Evolutionary conservation across 768 basidiomycete genomes (phyloP), one percentile per base, ranked within the genome.

Genomic region (Mrakia frigida): DNA sequence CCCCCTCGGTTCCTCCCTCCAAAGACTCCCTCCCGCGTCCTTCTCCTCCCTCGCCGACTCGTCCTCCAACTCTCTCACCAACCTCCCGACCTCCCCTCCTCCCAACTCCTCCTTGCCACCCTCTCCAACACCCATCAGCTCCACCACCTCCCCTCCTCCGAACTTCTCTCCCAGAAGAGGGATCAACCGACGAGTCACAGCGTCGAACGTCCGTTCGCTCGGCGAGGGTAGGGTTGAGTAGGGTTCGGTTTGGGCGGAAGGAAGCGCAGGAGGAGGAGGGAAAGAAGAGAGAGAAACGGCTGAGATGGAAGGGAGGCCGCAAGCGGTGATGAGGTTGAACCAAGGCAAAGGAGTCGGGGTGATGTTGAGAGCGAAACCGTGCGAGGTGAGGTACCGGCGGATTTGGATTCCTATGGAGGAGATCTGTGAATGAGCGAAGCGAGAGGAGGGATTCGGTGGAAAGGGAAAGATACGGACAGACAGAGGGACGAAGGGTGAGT

Each of bases 371-470:
- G 94, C 89, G 84, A 99, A 97, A 1, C 97, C 97, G 82, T 99
- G 97, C 35, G 90, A 91, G 61, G 97, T 96, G 74, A 99, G 87
- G 61, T 96, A 88, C 81, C 98, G 95, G 74, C 94, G 90, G 73
- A 98, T 90, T 83, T 98, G 94, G 72, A 99, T 93, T 61, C 97
- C 97, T 72, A 99, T 96, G 81, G 96, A 98, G 25, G 89, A 93
- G 80, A 99, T 86, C 83, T 84, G 77, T 0, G 50, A 41, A 25
- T 18, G 60, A 50, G 28, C 11, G n/a, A 60, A 23, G 60, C 6
- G 25, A n/a, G 63, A 1, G 63, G 7, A 23, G 33, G 35, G n/a
- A 16, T 0, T 2, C 7, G 37, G 37, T 6, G 21, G 70, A 69
- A 76, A 52, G 70, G 53, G 50, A 18, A 28, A 41, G 65, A 39